Evolutionary conservation across 108 stramenopile genomes (phyloP).

Genomic region (Pinguiococcus pyrenoidosus): DNA sequence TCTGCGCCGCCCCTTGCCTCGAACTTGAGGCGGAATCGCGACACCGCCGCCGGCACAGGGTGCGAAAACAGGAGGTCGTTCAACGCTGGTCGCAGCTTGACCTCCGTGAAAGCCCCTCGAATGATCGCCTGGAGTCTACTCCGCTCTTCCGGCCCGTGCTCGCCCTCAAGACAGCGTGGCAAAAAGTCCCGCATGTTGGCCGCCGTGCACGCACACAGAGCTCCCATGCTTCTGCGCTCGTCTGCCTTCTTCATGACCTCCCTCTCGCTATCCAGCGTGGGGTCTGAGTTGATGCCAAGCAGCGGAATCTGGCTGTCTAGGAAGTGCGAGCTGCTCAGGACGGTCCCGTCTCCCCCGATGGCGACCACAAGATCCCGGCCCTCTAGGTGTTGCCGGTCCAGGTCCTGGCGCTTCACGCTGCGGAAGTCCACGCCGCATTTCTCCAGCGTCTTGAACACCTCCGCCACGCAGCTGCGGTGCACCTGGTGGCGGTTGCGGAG

Average conservation of each 20-base stretch:
- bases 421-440: conserved; percentile 58
- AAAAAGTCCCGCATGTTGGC: conserved; percentile 56
- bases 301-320: conserved; percentile 27
- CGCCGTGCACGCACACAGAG: conserved; percentile 66
- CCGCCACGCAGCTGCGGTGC: conserved; percentile 72
- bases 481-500: conserved; percentile 56
- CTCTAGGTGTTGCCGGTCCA: conserved; percentile 79
- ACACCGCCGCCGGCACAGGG: conserved; percentile 77
- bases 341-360: conserved; percentile 91
- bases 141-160: conserved; percentile 36
- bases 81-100: conserved; percentile 73
- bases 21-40: conserved; percentile 67
- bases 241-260: conserved; percentile 57
- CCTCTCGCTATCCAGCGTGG: conserved; percentile 19
- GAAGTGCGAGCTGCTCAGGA: conserved; percentile 46
- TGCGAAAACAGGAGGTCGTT: conserved; percentile 90
- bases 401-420: conserved; percentile 77
- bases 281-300: conserved; percentile 43
- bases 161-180: conserved; percentile 56
- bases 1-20: not conserved
- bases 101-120: conserved; percentile 79
- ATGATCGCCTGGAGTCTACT: conserved; percentile 73
- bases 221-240: conserved; percentile 79
- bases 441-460: conserved; percentile 8
- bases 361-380: conserved; percentile 80